These are phyloP conservation scores for Lactarius deliciosus DNA, from an alignment of 768 basidiomycete species.

Conservation along the genomic window DNA sequence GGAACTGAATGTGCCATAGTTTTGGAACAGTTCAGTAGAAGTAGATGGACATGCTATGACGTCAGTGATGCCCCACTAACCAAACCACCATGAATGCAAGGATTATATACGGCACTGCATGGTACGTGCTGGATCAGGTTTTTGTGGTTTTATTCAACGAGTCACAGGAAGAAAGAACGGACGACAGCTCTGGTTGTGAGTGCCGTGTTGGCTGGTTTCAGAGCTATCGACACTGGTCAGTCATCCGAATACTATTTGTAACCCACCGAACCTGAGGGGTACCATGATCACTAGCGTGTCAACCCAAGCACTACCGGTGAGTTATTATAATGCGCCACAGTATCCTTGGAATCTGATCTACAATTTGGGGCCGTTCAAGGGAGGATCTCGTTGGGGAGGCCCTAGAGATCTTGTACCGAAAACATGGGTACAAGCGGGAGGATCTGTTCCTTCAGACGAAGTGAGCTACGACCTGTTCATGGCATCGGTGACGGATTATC, in stretches of 20 bases:
- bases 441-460: conserved; percentile 82
- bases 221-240: conserved; percentile 80
- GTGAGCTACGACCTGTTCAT: conserved; percentile 38
- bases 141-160: background rate
- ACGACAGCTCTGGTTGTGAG: conserved; percentile 66
- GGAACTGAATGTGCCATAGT: too few species aligned
- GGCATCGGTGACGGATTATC: background rate
- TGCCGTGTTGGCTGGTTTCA: conserved; percentile 75
- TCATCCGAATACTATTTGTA: conserved; percentile 5
- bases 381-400: conserved; percentile 80
- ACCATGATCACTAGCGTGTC: conserved; percentile 47
- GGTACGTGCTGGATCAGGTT: conserved; percentile 37
- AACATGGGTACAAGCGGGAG: conserved; percentile 63
- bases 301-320: conserved; percentile 72
- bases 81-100: conserved; percentile 37
- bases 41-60: too few species aligned
- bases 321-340: background rate
- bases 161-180: conserved; percentile 71
- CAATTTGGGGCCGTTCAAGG: background rate
- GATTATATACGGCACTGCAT: conserved; percentile 64
- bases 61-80: background rate
- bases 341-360: background rate
- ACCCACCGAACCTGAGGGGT: background rate
- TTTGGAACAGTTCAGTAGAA: too few species aligned
- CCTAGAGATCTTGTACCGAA: conserved; percentile 51